A percentile compares a stretch with the other conserved stretches of the same genome.
phyloP scores from a whole-genome alignment of 495 filamentous ascomycete genomes.

The Apiosordaria backusii region DNA sequence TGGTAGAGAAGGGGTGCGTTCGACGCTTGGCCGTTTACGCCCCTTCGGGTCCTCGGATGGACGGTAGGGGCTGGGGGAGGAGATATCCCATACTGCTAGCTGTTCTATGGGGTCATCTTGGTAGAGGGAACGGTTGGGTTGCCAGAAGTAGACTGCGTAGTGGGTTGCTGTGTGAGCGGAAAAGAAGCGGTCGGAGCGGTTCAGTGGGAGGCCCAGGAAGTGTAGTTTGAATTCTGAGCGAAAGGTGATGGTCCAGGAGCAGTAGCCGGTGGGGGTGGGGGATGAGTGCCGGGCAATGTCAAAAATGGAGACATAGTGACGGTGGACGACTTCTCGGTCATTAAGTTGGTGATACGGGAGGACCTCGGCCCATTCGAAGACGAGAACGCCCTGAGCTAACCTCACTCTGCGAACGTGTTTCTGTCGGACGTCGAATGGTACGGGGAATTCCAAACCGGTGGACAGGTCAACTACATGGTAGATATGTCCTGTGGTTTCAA shows the following conservation, averaged over 20 bases:
- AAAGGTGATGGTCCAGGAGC: conserved; percentile 46
- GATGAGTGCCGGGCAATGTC: conserved; percentile 40
- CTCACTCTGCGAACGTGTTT: conserved; percentile 59
- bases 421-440: conserved; percentile 53
- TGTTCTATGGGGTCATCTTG: conserved; percentile 60
- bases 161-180: conserved; percentile 59
- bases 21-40: conserved; percentile 30
- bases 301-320: conserved; percentile 64
- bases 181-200: conserved; percentile 60
- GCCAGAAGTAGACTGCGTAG: conserved; percentile 67
- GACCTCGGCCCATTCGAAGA: conserved; percentile 65
- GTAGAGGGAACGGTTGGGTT: conserved; percentile 57
- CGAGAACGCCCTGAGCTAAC: conserved; percentile 52
- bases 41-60: conserved; percentile 55
- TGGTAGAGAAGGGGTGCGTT: conserved; percentile 17
- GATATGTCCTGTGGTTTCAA: conserved; percentile 26
- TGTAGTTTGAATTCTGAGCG: conserved; percentile 71
- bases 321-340: conserved; percentile 54
- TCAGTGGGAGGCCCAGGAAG: conserved; percentile 58
- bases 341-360: conserved; percentile 57
- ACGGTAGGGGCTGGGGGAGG: conserved; percentile 49
- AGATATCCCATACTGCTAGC: conserved; percentile 66
- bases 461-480: conserved; percentile 56
- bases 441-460: conserved; percentile 39
- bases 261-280: neutral